Conservation (phyloP, 2,329 filamentous ascomycete genomes). For the Apiospora sp. region DNA sequence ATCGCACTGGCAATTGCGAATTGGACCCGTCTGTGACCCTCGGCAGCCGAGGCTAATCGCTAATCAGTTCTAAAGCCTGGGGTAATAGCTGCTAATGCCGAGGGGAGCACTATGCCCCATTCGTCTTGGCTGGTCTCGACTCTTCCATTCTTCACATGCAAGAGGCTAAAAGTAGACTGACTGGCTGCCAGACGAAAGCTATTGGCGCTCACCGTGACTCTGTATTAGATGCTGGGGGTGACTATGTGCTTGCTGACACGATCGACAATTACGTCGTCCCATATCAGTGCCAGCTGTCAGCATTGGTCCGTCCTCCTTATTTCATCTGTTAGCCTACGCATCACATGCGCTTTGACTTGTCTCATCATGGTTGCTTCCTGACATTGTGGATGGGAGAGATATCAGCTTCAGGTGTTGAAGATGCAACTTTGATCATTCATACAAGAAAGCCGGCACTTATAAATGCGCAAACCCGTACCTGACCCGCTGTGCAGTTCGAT, state of each 20-base stretch:
- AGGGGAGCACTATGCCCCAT: conserved; percentile 27
- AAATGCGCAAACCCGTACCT: neutral
- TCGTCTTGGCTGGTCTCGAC: conserved; percentile 26
- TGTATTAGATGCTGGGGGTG: neutral
- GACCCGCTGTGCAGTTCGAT: neutral
- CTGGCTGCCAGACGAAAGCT: neutral
- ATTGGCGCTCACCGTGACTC: neutral
- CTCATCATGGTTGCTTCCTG: neutral
- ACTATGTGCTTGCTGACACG: neutral
- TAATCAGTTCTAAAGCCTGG: conserved; percentile 18
- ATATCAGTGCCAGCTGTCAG: neutral
- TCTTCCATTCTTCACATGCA: conserved; percentile 13
- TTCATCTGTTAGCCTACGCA: neutral
- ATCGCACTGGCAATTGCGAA: conserved; percentile 1
- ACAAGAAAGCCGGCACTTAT: neutral
- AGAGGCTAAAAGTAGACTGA: neutral
- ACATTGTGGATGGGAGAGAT: neutral
- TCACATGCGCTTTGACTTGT: neutral
- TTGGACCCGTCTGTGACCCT: conserved; percentile 1
- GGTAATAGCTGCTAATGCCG: conserved; percentile 16
- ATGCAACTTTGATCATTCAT: neutral
- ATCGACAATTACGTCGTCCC: neutral
- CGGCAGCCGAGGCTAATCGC: conserved; percentile 27
- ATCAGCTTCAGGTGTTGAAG: neutral
- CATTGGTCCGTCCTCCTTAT: neutral